A percentile compares a stretch with the other conserved stretches of the same genome.
These are phyloP conservation scores for Copromyces sp. DNA, from an alignment of 495 filamentous ascomycete genomes.

Conservation along the genomic window DNA sequence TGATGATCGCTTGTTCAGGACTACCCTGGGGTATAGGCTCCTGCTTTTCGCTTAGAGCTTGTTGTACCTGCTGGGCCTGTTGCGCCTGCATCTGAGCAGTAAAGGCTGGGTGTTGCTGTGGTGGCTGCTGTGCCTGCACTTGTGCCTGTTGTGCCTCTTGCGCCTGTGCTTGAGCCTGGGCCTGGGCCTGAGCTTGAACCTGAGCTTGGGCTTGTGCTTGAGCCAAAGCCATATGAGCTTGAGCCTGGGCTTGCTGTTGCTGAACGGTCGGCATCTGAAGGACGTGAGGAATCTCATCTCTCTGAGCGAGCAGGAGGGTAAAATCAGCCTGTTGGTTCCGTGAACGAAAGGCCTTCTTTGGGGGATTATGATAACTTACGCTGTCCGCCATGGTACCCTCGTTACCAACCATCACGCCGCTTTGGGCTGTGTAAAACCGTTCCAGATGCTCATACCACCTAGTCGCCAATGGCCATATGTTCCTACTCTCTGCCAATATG, in stretches of 20 bases:
- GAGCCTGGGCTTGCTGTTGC: slow-evolving; percentile 4
- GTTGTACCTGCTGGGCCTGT: neutral
- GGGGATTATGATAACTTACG: slow-evolving; percentile 16
- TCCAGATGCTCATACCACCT: slow-evolving; percentile 35
- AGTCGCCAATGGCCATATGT: slow-evolving; percentile 35
- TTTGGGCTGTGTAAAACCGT: slow-evolving; percentile 29
- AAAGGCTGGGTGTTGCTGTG: slow-evolving; percentile 1
- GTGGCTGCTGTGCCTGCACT: neutral
- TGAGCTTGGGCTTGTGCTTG: slow-evolving; percentile 1
- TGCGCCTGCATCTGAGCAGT: neutral
- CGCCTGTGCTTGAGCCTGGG: neutral
- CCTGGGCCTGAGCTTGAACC: neutral
- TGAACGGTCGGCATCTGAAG: slow-evolving; percentile 13
- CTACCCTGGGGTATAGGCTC: neutral
- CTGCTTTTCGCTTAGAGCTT: neutral
- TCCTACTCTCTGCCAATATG: slow-evolving; percentile 31
- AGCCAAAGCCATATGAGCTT: neutral
- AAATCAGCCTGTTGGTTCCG: neutral
- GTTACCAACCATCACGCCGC: slow-evolving; percentile 19
- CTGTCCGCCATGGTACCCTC: slow-evolving; percentile 40
- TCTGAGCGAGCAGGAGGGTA: slow-evolving; percentile 7
- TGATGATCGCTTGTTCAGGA: neutral
- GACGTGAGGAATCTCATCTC: slow-evolving; percentile 23
- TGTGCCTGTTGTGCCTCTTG: neutral
- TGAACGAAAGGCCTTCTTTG: neutral